phyloP scores from a whole-genome alignment of 2,329 filamentous ascomycete species.

The Hymenoscyphus albidus region DNA sequence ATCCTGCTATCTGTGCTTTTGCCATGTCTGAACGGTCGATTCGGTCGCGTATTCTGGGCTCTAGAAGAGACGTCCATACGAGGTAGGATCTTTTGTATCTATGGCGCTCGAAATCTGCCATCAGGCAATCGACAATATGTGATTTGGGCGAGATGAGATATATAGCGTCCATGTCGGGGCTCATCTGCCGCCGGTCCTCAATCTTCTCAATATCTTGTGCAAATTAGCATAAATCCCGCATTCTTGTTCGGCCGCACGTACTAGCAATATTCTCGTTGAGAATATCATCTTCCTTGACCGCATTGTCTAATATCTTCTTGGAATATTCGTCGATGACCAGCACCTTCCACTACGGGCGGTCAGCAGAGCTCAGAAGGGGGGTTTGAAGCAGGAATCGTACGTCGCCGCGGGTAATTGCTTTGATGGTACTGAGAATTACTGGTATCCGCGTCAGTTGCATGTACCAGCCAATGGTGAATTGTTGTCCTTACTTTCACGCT shows the following conservation, averaged over 20 bases:
- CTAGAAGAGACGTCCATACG: constrained; percentile 78
- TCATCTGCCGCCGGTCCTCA: constrained; percentile 76
- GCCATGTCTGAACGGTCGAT: constrained; percentile 68
- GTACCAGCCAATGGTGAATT: constrained; percentile 6
- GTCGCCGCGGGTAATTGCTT: constrained; percentile 74
- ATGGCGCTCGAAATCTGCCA: constrained; percentile 84
- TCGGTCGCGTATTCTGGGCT: constrained; percentile 65
- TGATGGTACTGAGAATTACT: constrained; percentile 73
- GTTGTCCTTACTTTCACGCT: constrained; percentile 63
- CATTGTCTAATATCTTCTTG: constrained; percentile 83
- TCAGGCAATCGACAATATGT: constrained; percentile 87
- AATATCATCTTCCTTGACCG: constrained; percentile 92
- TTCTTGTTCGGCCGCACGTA: constrained; percentile 38
- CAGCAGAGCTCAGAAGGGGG: constrained; percentile 10
- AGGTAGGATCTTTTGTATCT: constrained; percentile 77
- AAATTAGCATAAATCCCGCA: constrained; percentile 15
- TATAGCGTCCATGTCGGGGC: constrained; percentile 89
- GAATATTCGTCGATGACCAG: constrained; percentile 82
- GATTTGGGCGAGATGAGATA: constrained; percentile 84
- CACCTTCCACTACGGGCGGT: constrained; percentile 78
- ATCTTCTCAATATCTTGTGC: constrained; percentile 84
- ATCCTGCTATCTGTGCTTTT: constrained; percentile 71
- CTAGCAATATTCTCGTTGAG: constrained; percentile 95
- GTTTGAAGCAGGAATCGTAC: constrained; percentile 46
- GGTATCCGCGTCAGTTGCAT: constrained; percentile 21